Conservation (phyloP, 139 green algal genomes). For the Closterium sp. region DNA sequence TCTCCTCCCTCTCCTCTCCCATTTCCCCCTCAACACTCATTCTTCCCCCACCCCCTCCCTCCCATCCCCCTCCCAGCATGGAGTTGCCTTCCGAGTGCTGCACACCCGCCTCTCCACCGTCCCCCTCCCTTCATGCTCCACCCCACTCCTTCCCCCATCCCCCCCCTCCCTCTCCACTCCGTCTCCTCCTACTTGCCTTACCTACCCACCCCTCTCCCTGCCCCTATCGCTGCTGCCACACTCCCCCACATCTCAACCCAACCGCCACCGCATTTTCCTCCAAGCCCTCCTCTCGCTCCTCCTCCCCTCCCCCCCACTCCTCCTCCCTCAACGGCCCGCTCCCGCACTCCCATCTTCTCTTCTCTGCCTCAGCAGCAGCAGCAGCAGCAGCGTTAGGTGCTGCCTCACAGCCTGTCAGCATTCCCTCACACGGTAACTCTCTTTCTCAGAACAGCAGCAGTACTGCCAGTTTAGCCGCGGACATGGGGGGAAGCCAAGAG, state of each 20-base stretch:
- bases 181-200: background rate
- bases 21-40: background rate
- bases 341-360: background rate
- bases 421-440: background rate
- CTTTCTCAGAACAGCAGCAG: background rate
- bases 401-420: background rate
- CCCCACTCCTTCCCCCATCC: background rate
- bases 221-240: background rate
- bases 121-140: background rate
- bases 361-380: background rate
- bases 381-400: background rate
- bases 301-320: background rate
- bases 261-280: background rate
- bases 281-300: background rate
- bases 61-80: too few species aligned
- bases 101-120: too few species aligned
- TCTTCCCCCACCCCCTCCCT: too few species aligned
- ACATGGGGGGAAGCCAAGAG: background rate
- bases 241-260: background rate
- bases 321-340: background rate
- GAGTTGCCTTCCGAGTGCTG: too few species aligned
- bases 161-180: background rate
- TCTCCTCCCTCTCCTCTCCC: background rate
- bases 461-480: background rate
- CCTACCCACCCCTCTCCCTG: background rate